Evolutionary conservation across 2,329 filamentous ascomycete genomes (phyloP), one percentile per base, ranked within the genome.

Genomic region (Aspergillus sp.): DNA sequence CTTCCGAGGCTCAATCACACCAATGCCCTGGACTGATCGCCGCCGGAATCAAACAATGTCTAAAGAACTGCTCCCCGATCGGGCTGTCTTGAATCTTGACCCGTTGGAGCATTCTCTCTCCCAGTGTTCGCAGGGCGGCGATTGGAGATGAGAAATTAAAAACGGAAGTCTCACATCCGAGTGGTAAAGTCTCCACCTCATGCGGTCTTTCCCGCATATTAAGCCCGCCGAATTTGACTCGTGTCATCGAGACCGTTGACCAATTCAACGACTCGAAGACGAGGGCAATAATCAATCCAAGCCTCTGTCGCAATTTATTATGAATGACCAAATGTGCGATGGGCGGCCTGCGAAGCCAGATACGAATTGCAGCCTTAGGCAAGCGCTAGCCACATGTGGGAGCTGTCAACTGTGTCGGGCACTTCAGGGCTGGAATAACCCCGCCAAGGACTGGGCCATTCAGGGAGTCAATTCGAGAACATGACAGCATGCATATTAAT

Each of bases 161-260:
- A 27, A 49, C 53, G 53, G 53, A 50, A 34, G 41, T 39, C 44
- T 55, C 53, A 30, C 24, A 17, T 49, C 53, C 53, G 53, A 49
- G 45, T 55, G 45, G 39, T 49, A 37, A 22, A 50, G 41, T 24
- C 44, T 44, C 53, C 45, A 48, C 51, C 34, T 45, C 45, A n/a
- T 27, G 46, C 47, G 53, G 53, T 37, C 45, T 41, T 54, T 47
- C 44, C 51, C 52, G 45, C 52, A 48, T 48, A 48, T 30, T 44
- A 42, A 39, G 20, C 19, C 37, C 37, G 44, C 52, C 33, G 37
- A 27, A 22, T 13, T 39, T 46, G 24, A 54, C 33, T 42, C 44
- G 52, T 34, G 44, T 40, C 17, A 44, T 53, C 7, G 30, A 7
- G 7, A 17, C 20, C 42, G 30, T 44, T 30, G 27, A 9, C 27